Conservation (phyloP, 768 basidiomycete genomes). For the Mycena amicta region DNA sequence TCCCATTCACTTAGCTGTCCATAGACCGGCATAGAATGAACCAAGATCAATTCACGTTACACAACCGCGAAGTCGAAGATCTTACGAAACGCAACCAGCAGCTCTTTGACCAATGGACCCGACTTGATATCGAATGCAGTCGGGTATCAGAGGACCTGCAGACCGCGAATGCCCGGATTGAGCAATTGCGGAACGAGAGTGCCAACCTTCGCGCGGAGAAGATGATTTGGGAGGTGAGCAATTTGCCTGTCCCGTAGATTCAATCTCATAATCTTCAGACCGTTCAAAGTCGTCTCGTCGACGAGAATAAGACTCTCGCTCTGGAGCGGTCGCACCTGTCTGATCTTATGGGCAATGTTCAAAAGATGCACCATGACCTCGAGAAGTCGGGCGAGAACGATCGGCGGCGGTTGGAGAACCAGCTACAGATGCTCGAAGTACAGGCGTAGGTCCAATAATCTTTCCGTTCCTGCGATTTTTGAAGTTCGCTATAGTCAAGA, state of each 20-base stretch:
- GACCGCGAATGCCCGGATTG: conserved; percentile 58
- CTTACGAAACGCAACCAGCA: conserved; percentile 69
- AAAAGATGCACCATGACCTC: conserved; percentile 87
- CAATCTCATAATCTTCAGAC: conserved; percentile 45
- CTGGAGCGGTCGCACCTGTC: conserved; percentile 84
- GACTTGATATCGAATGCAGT: conserved; percentile 74
- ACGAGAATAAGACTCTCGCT: conserved; percentile 81
- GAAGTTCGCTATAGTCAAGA: conserved; percentile 59
- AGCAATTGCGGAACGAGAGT: conserved; percentile 82
- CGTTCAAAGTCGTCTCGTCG: conserved; percentile 76
- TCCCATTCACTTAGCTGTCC: conserved; percentile 7
- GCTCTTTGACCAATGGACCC: conserved; percentile 72
- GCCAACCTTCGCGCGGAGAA: conserved; percentile 92
- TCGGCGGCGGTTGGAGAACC: conserved; percentile 75
- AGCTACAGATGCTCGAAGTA: conserved; percentile 74
- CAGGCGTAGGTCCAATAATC: conserved; percentile 80
- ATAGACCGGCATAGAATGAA: conserved; percentile 71
- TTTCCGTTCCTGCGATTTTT: not conserved
- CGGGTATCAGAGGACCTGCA: conserved; percentile 70
- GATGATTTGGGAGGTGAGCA: conserved; percentile 84
- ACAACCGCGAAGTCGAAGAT: conserved; percentile 66
- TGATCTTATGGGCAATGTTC: conserved; percentile 86
- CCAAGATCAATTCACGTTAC: conserved; percentile 67
- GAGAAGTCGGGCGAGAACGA: conserved; percentile 86
- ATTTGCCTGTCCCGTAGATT: not conserved